Percentiles rank a stretch among this genome's conserved stretches.
These are phyloP conservation scores for Phylloporus rhodoxanthus DNA, from an alignment of 768 basidiomycete genomes.

Conservation along the genomic window DNA sequence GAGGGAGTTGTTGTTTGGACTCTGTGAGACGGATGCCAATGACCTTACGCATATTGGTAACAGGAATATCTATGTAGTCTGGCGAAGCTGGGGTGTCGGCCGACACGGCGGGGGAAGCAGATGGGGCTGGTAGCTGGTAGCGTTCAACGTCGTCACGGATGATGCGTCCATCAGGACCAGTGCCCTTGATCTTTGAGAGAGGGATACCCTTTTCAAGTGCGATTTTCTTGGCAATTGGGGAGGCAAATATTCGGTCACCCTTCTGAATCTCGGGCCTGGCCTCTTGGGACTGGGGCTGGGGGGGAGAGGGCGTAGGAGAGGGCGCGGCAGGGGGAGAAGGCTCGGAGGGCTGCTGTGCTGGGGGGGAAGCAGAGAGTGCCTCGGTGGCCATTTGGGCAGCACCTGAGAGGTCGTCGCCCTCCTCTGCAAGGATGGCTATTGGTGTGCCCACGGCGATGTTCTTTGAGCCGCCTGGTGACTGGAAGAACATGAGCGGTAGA, in stretches of 20 bases:
- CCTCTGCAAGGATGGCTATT: slow-evolving; percentile 91
- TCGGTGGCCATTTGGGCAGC: slow-evolving; percentile 69
- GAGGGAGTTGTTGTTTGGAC: slow-evolving; percentile 92
- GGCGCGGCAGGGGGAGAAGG: slow-evolving; percentile 36
- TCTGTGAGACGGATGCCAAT: slow-evolving; percentile 88
- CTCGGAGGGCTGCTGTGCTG: slow-evolving; percentile 37
- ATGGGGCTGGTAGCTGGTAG: slow-evolving; percentile 55
- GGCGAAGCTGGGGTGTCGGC: slow-evolving; percentile 46
- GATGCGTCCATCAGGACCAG: slow-evolving; percentile 92
- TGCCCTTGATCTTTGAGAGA: slow-evolving; percentile 81
- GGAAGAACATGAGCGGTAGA: not conserved
- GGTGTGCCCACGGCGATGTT: slow-evolving; percentile 78
- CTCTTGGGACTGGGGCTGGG: slow-evolving; percentile 33
- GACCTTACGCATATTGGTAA: slow-evolving; percentile 90
- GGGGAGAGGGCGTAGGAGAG: slow-evolving; percentile 30
- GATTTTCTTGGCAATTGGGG: slow-evolving; percentile 94
- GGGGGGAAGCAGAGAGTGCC: slow-evolving; percentile 39
- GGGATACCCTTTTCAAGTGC: slow-evolving; percentile 93
- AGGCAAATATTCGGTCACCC: slow-evolving; percentile 87
- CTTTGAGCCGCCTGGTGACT: slow-evolving; percentile 85
- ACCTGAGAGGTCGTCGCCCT: slow-evolving; percentile 89
- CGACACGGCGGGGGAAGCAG: slow-evolving; percentile 36
- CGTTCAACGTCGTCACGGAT: slow-evolving; percentile 92
- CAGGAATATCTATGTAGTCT: slow-evolving; percentile 85
- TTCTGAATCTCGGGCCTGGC: slow-evolving; percentile 51